phyloP scores from a whole-genome alignment of 106 monocot genomes.

The Cymbidium sinense region DNA sequence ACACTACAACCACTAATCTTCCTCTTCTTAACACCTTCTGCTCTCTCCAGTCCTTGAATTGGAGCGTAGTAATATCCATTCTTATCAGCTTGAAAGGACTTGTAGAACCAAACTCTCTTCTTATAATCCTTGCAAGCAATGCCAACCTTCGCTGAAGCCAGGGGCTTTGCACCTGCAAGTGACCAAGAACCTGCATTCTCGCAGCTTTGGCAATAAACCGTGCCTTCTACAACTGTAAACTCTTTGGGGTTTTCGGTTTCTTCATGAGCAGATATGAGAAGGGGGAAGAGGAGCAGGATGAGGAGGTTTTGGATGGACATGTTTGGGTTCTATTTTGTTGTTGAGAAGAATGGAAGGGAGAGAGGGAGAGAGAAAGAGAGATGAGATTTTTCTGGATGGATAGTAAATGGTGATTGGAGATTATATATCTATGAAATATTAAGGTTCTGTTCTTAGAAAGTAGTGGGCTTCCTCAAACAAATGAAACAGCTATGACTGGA shows the following conservation, averaged over 20 bases:
- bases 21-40: background rate
- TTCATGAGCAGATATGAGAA: background rate
- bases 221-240: slow-evolving; percentile 34
- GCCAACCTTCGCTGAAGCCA: slow-evolving; percentile 37
- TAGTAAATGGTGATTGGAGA: background rate
- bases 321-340: background rate
- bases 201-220: slow-evolving; percentile 60
- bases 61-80: slow-evolving; percentile 42
- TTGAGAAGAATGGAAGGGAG: background rate
- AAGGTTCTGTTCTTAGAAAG: background rate
- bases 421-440: background rate
- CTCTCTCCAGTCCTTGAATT: slow-evolving; percentile 12
- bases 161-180: slow-evolving; percentile 27
- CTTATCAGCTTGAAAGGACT: slow-evolving; percentile 16
- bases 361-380: background rate
- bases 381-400: background rate
- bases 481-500: background rate
- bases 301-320: background rate
- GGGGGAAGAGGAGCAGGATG: background rate
- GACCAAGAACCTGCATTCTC: slow-evolving; percentile 25
- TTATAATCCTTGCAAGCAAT: slow-evolving; percentile 45
- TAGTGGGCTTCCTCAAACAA: slow-evolving; percentile 8
- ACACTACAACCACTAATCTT: slow-evolving; percentile 26
- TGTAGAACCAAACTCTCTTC: slow-evolving; percentile 29
- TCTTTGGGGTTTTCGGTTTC: background rate